Evolutionary conservation across 495 filamentous ascomycete species (phyloP).

Genomic region (Jackrogersella minutella): DNA sequence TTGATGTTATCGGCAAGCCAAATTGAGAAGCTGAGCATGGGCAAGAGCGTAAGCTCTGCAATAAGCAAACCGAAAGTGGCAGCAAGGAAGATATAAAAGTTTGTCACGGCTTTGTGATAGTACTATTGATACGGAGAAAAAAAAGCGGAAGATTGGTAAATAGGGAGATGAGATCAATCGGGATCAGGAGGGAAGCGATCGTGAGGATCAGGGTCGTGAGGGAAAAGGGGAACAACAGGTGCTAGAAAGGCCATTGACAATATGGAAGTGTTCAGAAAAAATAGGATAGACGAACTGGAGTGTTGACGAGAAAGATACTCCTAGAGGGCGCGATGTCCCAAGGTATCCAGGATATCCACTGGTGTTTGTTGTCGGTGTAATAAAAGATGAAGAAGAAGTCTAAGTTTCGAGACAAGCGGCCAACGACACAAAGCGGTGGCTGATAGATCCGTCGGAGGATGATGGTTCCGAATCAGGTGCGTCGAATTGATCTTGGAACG

Average conservation of each 20-base stretch:
- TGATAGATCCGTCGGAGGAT: background rate
- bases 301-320: constrained; percentile 34
- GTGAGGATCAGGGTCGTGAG: constrained; percentile 29
- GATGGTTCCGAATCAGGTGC: background rate
- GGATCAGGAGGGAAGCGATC: constrained; percentile 34
- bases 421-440: constrained; percentile 6
- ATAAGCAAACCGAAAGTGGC: constrained; percentile 46
- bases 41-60: constrained; percentile 46
- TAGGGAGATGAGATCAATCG: constrained; percentile 35
- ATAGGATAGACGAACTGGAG: constrained; percentile 52
- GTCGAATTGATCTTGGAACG: too few species aligned
- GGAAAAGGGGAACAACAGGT: constrained; percentile 35
- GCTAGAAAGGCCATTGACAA: constrained; percentile 31
- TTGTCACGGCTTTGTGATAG: constrained; percentile 49
- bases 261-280: constrained; percentile 39
- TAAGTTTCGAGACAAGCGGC: background rate
- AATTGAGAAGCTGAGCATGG: constrained; percentile 47
- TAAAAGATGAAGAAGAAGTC: constrained; percentile 2
- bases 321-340: constrained; percentile 43
- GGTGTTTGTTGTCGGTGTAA: constrained; percentile 20
- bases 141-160: constrained; percentile 36
- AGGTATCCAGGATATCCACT: constrained; percentile 38
- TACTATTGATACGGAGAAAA: constrained; percentile 28
- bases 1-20: constrained; percentile 42
- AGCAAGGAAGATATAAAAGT: constrained; percentile 41